Evolutionary conservation across 352 stramenopile genomes (phyloP), one percentile per base, ranked within the genome.

Genomic region (Pythium apleroticum): DNA sequence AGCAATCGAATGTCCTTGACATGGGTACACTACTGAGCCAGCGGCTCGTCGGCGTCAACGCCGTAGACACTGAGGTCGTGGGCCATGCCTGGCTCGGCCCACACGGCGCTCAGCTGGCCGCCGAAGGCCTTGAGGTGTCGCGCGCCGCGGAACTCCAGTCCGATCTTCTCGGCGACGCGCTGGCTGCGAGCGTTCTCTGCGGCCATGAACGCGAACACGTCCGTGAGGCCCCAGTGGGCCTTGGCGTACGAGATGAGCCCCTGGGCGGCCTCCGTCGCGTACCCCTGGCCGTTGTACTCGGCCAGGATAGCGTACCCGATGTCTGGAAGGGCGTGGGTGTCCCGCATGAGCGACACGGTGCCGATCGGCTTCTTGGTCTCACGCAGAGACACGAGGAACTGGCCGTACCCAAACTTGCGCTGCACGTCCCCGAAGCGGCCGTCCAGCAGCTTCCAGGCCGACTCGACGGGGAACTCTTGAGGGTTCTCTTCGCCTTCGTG

Each of bases 171-270:
- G 28, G 63, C 63, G 14, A 69, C 63, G 54, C 48, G 55, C 48
- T 69, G 55, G 55, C 63, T 69, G 46, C 48, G 55, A 19, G 24
- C 24, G 55, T 69, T 60, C 10, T 46, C 22, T 15, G 45, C 9
- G 17, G 54, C 35, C 63, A 69, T 69, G 48, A 69, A 69, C 46
- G 63, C 63, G 28, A 69, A 69, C 3, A 69, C 63, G 15, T 49
- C 63, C 0, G 54, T 31, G 14, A 64, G 46, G 11, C 49, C 49
- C 63, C 63, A 69, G 46, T 64, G 55, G 3, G 33, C 10, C 20
- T 55, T 69, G 8, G 63, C 55, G 37, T 64, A 55, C 28, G 55
- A 45, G 48, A 69, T 56, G 39, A 69, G 48, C 1, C 55, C 63
- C 8, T 19, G 25, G 19, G 55, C 56, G 4, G 63, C 63, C 37